Evolutionary conservation across 2,329 filamentous ascomycete species (phyloP).

Genomic region (Venturiaceae sp.): DNA sequence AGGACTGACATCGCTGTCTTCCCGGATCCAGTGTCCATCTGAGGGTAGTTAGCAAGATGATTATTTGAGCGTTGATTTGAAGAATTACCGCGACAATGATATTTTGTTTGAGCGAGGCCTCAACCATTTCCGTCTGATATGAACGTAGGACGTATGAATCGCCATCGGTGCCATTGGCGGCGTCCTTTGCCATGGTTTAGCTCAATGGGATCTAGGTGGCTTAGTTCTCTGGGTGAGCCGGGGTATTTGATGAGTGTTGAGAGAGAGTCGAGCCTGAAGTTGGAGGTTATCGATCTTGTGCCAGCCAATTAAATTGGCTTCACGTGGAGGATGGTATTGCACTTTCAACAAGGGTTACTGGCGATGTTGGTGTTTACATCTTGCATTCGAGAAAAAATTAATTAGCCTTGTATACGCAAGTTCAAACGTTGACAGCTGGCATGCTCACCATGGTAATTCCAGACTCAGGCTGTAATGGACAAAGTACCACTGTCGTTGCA

Average conservation of each 20-base stretch:
- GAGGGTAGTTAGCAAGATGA: too few relatives aligned
- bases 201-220: not conserved
- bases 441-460: too few relatives aligned
- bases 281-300: not conserved
- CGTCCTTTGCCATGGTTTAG: not conserved
- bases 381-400: too few relatives aligned
- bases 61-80: not conserved
- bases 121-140: constrained; percentile 41
- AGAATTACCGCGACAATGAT: constrained; percentile 31
- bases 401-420: too few relatives aligned
- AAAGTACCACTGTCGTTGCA: too few relatives aligned
- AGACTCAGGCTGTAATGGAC: too few relatives aligned
- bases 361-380: too few relatives aligned
- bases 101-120: constrained; percentile 32
- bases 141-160: constrained; percentile 22
- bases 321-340: too few relatives aligned
- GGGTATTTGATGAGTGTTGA: too few relatives aligned
- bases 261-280: not conserved
- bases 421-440: too few relatives aligned
- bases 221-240: not conserved
- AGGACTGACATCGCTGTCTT: constrained; percentile 33
- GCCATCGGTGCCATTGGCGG: not conserved
- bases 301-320: too few relatives aligned
- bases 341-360: too few relatives aligned
- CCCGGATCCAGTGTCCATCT: constrained; percentile 39